phyloP scores from a whole-genome alignment of 306 rosid species.

The Cicer cuneatum region DNA sequence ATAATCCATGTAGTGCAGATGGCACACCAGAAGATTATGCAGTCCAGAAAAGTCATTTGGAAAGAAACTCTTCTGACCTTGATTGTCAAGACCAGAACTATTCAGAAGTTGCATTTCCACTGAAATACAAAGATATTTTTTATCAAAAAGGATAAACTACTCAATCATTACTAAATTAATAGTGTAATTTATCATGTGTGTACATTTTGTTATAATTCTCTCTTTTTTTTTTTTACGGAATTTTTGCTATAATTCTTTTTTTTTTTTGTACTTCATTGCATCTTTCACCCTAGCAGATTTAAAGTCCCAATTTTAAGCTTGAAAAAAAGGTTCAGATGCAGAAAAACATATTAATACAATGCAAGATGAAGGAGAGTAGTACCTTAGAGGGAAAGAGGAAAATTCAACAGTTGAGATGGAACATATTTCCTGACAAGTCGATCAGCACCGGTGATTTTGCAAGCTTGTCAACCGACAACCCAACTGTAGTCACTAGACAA shows the following conservation, averaged over 20 bases:
- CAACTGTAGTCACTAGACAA: not conserved
- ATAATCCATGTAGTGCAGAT: not conserved
- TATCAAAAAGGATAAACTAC: not conserved
- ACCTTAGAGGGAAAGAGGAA: slow-evolving; percentile 10
- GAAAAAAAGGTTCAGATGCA: not conserved
- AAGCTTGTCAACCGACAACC: not conserved
- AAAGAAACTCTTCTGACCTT: not conserved
- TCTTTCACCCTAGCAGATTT: not conserved
- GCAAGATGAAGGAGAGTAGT: slow-evolving; percentile 19
- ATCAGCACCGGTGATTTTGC: not conserved
- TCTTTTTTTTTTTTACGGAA: too few species aligned
- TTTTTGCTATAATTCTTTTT: too few species aligned
- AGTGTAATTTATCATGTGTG: not conserved
- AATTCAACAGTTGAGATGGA: not conserved
- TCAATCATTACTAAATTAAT: not conserved
- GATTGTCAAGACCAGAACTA: not conserved
- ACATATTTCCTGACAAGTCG: not conserved
- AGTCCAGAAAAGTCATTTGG: not conserved
- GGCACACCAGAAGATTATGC: not conserved
- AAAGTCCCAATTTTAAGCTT: not conserved
- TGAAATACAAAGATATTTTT: not conserved
- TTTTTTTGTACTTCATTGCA: not conserved
- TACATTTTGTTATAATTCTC: not conserved
- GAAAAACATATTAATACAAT: slow-evolving; percentile 3
- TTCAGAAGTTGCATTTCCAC: not conserved